Evolutionary conservation across 1,284 basidiomycete species (phyloP).

Genomic region (Testicularia cyperi): DNA sequence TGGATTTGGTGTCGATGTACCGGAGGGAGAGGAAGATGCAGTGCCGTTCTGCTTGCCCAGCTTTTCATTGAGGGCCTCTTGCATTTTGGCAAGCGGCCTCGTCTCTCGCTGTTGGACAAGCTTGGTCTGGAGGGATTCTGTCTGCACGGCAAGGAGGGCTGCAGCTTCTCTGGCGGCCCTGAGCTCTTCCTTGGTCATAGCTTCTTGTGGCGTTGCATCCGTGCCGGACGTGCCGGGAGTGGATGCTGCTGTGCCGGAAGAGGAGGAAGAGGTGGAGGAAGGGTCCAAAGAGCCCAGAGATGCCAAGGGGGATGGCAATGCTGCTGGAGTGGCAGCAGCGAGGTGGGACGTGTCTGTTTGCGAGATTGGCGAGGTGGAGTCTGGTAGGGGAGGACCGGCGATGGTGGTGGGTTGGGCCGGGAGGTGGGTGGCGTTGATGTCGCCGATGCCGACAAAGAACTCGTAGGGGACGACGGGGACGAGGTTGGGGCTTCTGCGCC

Average conservation of each 20-base stretch:
- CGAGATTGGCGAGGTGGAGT: background rate
- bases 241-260: background rate
- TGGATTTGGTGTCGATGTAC: constrained; percentile 14
- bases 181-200: constrained; percentile 11
- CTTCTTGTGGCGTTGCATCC: constrained; percentile 11
- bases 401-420: constrained; percentile 65
- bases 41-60: constrained; percentile 64
- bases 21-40: constrained; percentile 15
- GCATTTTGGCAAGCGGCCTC: constrained; percentile 82
- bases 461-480: constrained; percentile 96
- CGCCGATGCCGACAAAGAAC: constrained; percentile 97
- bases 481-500: constrained; percentile 89
- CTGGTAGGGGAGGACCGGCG: background rate
- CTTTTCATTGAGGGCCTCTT: constrained; percentile 67
- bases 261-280: background rate
- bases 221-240: constrained; percentile 4
- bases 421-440: constrained; percentile 92
- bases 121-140: constrained; percentile 29
- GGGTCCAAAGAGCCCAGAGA: background rate
- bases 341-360: background rate
- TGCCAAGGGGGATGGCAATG: background rate
- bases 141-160: constrained; percentile 21
- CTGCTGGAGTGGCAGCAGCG: background rate
- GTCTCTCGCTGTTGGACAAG: constrained; percentile 82
- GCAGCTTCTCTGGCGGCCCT: constrained; percentile 12